Percentiles rank a stretch among this genome's conserved stretches.
These are phyloP conservation scores for Penicillium sumatraense DNA, from an alignment of 2,329 filamentous ascomycete species.

Conservation along the genomic window DNA sequence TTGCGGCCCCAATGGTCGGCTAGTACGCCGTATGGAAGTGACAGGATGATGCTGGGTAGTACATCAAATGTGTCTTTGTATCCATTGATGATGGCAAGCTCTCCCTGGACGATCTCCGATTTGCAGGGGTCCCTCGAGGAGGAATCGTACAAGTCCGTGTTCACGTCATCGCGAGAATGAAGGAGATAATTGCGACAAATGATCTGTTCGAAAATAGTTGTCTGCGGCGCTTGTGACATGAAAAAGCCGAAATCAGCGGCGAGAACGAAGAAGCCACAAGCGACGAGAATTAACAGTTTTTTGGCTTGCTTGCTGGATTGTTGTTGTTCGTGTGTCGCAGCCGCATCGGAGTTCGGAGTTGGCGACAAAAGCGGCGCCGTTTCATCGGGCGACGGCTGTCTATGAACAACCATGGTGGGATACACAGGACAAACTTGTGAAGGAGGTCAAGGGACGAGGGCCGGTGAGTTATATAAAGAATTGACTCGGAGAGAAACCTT, in stretches of 20 bases:
- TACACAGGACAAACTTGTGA: neutral
- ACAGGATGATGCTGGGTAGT: constrained; percentile 33
- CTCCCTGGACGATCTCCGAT: constrained; percentile 35
- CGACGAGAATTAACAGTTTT: constrained; percentile 21
- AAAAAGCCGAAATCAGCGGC: constrained; percentile 27
- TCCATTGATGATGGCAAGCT: constrained; percentile 34
- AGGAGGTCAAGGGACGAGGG: too few relatives aligned
- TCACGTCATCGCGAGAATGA: constrained; percentile 1
- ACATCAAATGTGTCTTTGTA: constrained; percentile 32
- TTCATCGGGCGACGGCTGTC: constrained; percentile 3
- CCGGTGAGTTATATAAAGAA: neutral
- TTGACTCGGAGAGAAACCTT: neutral
- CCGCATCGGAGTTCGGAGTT: neutral
- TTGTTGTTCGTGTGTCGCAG: neutral
- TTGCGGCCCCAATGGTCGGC: constrained; percentile 35
- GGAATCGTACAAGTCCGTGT: neutral
- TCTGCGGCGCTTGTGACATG: constrained; percentile 28
- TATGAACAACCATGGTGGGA: neutral
- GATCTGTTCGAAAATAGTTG: constrained; percentile 33
- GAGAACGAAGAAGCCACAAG: constrained; percentile 22
- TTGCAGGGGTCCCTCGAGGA: constrained; percentile 28
- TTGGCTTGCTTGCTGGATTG: constrained; percentile 1
- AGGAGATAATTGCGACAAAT: constrained; percentile 28
- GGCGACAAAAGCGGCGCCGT: constrained; percentile 14
- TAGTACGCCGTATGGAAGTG: constrained; percentile 35